Conservation (phyloP, 768 basidiomycete genomes). For the Hypholoma sublateritium region DNA sequence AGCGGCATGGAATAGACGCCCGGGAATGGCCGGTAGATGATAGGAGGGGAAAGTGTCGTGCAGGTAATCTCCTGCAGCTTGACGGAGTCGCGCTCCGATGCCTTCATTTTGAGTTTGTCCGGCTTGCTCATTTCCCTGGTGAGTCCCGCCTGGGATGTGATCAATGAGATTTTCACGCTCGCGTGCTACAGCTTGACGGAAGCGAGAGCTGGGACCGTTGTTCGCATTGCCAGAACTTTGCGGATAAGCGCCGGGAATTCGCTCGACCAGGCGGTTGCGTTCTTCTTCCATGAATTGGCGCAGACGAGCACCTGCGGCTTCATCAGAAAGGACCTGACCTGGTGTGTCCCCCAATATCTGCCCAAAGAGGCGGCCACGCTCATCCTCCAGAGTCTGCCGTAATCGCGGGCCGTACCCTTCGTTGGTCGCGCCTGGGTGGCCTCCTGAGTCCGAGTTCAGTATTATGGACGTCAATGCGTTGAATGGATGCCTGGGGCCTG, state of each 20-base stretch:
- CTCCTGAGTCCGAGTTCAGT: not conserved
- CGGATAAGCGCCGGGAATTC: constrained; percentile 1
- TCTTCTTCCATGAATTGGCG: not conserved
- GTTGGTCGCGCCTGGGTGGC: not conserved
- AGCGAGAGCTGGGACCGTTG: not conserved
- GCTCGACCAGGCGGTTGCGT: not conserved
- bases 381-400: not conserved
- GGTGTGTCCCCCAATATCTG: not conserved
- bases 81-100: not conserved
- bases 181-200: not conserved
- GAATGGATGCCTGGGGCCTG: not conserved
- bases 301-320: not conserved
- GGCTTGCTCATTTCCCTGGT: not conserved
- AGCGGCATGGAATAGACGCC: not conserved
- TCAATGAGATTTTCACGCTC: not conserved
- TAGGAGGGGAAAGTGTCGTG: constrained; percentile 1
- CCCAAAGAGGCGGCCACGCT: not conserved
- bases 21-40: not conserved
- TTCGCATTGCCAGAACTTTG: not conserved
- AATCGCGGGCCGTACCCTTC: not conserved
- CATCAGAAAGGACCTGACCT: not conserved
- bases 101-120: not conserved
- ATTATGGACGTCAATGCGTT: not conserved
- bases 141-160: not conserved
- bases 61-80: constrained; percentile 1